phyloP scores from a whole-genome alignment of 495 filamentous ascomycete genomes.

The Neurospora tetrasperma region DNA sequence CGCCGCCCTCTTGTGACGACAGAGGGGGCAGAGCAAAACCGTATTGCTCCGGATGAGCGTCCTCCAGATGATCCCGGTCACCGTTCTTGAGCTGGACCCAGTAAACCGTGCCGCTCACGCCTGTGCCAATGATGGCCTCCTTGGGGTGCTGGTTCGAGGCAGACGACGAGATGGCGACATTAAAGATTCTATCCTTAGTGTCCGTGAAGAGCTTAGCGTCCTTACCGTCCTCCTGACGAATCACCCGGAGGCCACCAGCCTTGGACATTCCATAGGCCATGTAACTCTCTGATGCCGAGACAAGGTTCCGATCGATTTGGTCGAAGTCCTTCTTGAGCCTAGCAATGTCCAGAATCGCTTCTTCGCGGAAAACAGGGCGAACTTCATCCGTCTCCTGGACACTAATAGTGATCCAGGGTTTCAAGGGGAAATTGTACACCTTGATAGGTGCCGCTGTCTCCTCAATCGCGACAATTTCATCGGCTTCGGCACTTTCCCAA shows the following conservation, averaged over 20 bases:
- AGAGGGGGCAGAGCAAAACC: conserved; percentile 76
- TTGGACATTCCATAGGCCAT: conserved; percentile 92
- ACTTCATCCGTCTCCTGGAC: conserved; percentile 37
- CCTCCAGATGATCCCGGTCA: conserved; percentile 62
- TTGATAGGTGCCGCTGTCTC: conserved; percentile 53
- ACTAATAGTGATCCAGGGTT: conserved; percentile 79
- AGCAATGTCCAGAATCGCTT: conserved; percentile 76
- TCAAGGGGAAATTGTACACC: conserved; percentile 93
- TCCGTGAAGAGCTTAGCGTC: conserved; percentile 82
- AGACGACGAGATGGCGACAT: conserved; percentile 68
- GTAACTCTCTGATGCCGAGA: conserved; percentile 78
- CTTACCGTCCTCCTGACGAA: conserved; percentile 85
- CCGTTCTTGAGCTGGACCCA: conserved; percentile 69
- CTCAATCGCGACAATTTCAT: conserved; percentile 63
- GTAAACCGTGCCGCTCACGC: conserved; percentile 86
- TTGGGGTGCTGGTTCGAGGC: conserved; percentile 38
- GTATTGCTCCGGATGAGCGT: conserved; percentile 59
- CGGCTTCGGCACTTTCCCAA: conserved; percentile 67
- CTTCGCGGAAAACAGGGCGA: conserved; percentile 51
- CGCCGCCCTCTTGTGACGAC: conserved; percentile 56
- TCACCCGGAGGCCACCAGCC: conserved; percentile 80
- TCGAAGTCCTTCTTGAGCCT: conserved; percentile 95
- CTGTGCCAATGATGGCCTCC: conserved; percentile 81
- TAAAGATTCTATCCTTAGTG: conserved; percentile 84
- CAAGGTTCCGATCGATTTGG: conserved; percentile 87